Evolutionary conservation across 1,139 yeast species (phyloP), one percentile per base, ranked within the genome.

Genomic region (Chernovozyma aurita): DNA sequence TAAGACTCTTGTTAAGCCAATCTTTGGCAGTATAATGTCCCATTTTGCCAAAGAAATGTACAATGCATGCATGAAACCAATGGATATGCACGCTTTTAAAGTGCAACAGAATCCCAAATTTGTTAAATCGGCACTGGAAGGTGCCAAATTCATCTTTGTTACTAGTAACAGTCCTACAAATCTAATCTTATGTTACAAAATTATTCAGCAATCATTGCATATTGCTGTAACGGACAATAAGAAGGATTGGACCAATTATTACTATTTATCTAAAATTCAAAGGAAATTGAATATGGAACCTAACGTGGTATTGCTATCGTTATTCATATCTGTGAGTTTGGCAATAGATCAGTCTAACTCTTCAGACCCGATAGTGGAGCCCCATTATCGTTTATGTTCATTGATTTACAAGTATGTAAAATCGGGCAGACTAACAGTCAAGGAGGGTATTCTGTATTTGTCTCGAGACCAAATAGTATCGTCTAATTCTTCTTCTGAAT

Each of bases 371-470:
- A 62, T 79, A 4, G 57, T 86, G 28, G 95, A 86, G 48, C 90
- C 95, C 0, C 86, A 81, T 51, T 87, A 87, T 50, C 65, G 70
- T 35, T 53, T 83, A 12, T 73, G 85, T 25, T 70, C 88, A 0
- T 45, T 75, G 34, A 52, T 76, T 7, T 80, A 73, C 61, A 87
- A 87, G 53, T 72, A 70, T 38, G 77, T 73, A 11, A 65, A 61
- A 34, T 25, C 35, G 0, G 70, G 58, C 0, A 37, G 51, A 13
- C 30, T 85, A 1, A 31, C 55, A 0, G 44, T 65, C 1, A 48
- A 42, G 0, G 55, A 53, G 1, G 87, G 76, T 0, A 14, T 70
- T 8, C 42, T 48, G 1, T 61, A 52, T 38, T 46, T 85, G 14
- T 48, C 48, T n/a, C 42, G 47, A 18, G 73, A 33, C 21, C 20